Conservation (phyloP, 2,329 filamentous ascomycete genomes). For the Ciborinia camelliae region DNA sequence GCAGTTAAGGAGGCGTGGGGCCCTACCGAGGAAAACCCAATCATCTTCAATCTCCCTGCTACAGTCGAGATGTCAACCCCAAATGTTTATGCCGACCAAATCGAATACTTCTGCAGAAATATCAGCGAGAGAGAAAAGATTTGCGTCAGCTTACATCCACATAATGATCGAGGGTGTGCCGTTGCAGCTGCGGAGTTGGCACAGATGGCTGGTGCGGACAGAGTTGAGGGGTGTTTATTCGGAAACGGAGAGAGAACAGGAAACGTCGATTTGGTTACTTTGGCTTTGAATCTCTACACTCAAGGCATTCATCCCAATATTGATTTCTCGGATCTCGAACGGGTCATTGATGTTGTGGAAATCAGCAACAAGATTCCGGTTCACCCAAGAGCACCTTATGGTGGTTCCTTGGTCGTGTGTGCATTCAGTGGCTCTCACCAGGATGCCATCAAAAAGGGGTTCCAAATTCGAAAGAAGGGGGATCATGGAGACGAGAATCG, state of each 20-base stretch:
- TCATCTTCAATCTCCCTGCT: slow-evolving; percentile 96
- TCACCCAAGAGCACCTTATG: slow-evolving; percentile 85
- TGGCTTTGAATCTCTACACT: slow-evolving; percentile 91
- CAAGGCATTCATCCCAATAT: slow-evolving; percentile 82
- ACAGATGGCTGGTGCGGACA: slow-evolving; percentile 93
- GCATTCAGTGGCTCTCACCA: slow-evolving; percentile 92
- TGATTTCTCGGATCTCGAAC: slow-evolving; percentile 86
- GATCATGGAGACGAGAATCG: slow-evolving; percentile 39
- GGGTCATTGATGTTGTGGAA: slow-evolving; percentile 85
- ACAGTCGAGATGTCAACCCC: slow-evolving; percentile 94
- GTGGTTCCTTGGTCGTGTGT: slow-evolving; percentile 84
- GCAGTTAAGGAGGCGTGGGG: slow-evolving; percentile 94
- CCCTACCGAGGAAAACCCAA: slow-evolving; percentile 70
- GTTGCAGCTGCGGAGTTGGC: slow-evolving; percentile 87
- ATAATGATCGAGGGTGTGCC: slow-evolving; percentile 91
- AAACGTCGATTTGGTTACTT: slow-evolving; percentile 90
- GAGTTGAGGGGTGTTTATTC: slow-evolving; percentile 91
- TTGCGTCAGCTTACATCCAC: slow-evolving; percentile 84
- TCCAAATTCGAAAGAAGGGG: slow-evolving; percentile 64
- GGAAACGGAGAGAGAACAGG: slow-evolving; percentile 95
- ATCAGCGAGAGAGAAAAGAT: slow-evolving; percentile 84
- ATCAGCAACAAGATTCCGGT: slow-evolving; percentile 92
- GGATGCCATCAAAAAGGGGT: slow-evolving; percentile 93
- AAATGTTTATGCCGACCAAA: slow-evolving; percentile 93
- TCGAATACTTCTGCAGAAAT: slow-evolving; percentile 89